These are phyloP conservation scores for button mushroom (Agaricus bisporus) DNA, from an alignment of 768 basidiomycete genomes.

Conservation along the genomic window DNA sequence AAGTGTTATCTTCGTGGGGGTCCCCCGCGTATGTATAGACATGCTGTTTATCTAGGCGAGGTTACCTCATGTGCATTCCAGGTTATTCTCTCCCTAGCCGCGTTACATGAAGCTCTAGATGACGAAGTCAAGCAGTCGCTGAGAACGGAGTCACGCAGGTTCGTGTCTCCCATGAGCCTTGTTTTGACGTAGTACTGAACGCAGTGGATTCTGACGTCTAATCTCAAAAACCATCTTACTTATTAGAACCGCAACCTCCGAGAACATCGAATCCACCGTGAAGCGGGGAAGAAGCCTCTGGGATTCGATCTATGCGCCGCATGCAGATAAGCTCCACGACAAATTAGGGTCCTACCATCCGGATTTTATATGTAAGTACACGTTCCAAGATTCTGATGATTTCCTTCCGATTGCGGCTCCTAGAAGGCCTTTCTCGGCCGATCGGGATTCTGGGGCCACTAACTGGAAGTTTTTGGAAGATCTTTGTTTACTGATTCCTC, in stretches of 20 bases:
- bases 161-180: constrained; percentile 13
- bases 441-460: neutral
- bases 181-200: constrained; percentile 11
- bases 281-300: constrained; percentile 69
- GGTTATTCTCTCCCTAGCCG: constrained; percentile 80
- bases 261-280: constrained; percentile 64
- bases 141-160: constrained; percentile 65
- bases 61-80: constrained; percentile 23
- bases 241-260: constrained; percentile 48
- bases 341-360: constrained; percentile 88
- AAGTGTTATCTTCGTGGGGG: constrained; percentile 84
- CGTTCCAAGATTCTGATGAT: constrained; percentile 25
- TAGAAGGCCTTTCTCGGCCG: constrained; percentile 7
- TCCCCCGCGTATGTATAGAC: constrained; percentile 62
- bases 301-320: constrained; percentile 85
- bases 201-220: constrained; percentile 8
- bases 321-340: constrained; percentile 82
- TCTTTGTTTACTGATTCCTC: constrained; percentile 15
- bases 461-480: constrained; percentile 6
- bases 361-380: constrained; percentile 83
- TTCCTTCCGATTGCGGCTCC: constrained; percentile 25
- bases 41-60: neutral
- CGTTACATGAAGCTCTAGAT: constrained; percentile 70
- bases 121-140: constrained; percentile 73
- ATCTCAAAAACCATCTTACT: constrained; percentile 15